Evolutionary conservation across 1,284 basidiomycete species (phyloP), one percentile per base, ranked within the genome.

Genomic region (Ceratorhiza oryzae-sativae): DNA sequence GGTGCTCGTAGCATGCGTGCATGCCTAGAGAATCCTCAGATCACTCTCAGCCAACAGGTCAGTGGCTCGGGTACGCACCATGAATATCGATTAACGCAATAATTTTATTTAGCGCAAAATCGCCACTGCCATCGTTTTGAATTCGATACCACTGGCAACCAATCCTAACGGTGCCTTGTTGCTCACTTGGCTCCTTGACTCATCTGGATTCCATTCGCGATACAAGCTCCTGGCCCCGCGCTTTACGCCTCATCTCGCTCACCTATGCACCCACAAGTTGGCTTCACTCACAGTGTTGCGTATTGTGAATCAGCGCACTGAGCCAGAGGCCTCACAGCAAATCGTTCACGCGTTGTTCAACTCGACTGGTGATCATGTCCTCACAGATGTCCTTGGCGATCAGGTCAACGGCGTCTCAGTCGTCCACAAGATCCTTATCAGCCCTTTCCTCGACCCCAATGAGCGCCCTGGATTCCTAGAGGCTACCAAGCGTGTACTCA

Each of bases 1-100:
- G 97, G 97, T 72, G 96, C 97, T 46, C 90, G 97, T 62, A 97
- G 95, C 79, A 97, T 99, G 92, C 87, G 97, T 73, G 95, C 97
- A 5, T 98, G 96, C 79, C 85, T 99, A 32, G 97, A 99, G 81
- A 94, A 90, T 79, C 87, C 91, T 39, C 87, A 91, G 77, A 93
- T 96, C 51, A 92, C 88, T 34, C 77, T 91, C 73, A 94, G 90
- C 79, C 95, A 97, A 79, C 92, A 94, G 82, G 82, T 83, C 32
- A 73, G 80, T 61, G 36, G 25, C 30, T n/a, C 12, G 15, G 15
- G 3, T 58, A 23, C 58, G 53, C 30, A 55, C 75, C 76, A 18
- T 20, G 27, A 58, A 32, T 32, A 18, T 4, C 46, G 41, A 3
- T 23, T 74, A 48, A 45, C 51, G 8, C 41, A 20, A 32, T 68